These are phyloP conservation scores for Verticillium longisporum DNA, from an alignment of 2,329 filamentous ascomycete genomes.

Conservation along the genomic window DNA sequence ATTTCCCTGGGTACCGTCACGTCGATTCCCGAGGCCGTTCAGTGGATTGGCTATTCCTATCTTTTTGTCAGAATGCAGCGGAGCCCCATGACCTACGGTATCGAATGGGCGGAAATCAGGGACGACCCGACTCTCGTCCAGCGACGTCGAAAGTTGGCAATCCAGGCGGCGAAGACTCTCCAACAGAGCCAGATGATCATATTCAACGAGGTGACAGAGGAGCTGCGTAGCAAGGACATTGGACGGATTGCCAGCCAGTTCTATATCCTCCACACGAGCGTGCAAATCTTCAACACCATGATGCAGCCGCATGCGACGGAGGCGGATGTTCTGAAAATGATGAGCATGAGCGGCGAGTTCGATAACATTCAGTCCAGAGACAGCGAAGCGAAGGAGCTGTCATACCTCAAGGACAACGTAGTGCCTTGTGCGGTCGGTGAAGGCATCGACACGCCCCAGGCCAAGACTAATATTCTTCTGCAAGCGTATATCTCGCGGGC, in stretches of 20 bases:
- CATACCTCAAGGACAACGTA: slow-evolving; percentile 60
- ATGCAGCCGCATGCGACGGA: slow-evolving; percentile 84
- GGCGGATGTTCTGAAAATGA: slow-evolving; percentile 91
- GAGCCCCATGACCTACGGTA: slow-evolving; percentile 87
- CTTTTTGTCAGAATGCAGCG: slow-evolving; percentile 94
- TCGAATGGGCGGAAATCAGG: slow-evolving; percentile 84
- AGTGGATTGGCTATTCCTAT: slow-evolving; percentile 98
- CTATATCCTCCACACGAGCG: slow-evolving; percentile 88
- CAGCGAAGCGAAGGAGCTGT: slow-evolving; percentile 82
- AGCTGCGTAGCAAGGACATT: slow-evolving; percentile 88
- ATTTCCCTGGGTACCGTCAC: slow-evolving; percentile 92
- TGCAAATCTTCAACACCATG: slow-evolving; percentile 93
- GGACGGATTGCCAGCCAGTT: slow-evolving; percentile 96
- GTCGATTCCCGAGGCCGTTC: slow-evolving; percentile 84
- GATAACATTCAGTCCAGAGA: slow-evolving; percentile 94
- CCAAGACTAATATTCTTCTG: slow-evolving; percentile 91
- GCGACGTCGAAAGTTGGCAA: slow-evolving; percentile 75
- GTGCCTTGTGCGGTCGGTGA: slow-evolving; percentile 75
- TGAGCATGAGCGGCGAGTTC: slow-evolving; percentile 95
- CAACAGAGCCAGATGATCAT: slow-evolving; percentile 98
- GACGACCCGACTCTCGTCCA: slow-evolving; percentile 87
- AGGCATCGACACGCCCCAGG: slow-evolving; percentile 64
- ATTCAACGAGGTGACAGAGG: slow-evolving; percentile 90
- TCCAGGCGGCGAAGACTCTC: slow-evolving; percentile 78
- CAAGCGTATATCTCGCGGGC: slow-evolving; percentile 90